Evolutionary conservation across 1,139 yeast species (phyloP), one percentile per base, ranked within the genome.

Genomic region (Taphrina flavorubra): DNA sequence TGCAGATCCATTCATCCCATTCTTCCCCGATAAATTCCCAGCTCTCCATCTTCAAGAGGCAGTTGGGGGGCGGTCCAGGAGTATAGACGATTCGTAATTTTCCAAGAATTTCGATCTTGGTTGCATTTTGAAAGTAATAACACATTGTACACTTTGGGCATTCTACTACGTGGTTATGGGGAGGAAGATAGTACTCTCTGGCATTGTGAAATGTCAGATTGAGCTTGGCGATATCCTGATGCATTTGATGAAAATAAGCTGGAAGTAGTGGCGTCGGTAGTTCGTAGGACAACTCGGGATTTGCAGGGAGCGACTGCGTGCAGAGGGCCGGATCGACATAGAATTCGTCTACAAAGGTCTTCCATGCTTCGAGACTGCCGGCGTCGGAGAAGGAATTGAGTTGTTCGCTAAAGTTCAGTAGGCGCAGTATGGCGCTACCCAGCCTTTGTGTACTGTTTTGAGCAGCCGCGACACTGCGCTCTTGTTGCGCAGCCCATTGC

Each of bases 1-100:
- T 55, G 51, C 67, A 63, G 44, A 63, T 18, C 67, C 67, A 63
- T 18, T 63, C 67, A n/a, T 63, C 61, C 67, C 67, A 63, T 13
- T 36, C 57, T 46, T 63, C 61, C 8, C 61, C 67, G 25, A 55
- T 44, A 18, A 63, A 63, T n/a, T 63, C 67, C 67, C 67, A 63
- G 46, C 61, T 42, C 39, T 63, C 61, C 36, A 63, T 63, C 25
- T 63, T 63, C 39, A 63, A 47, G n/a, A 44, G 34, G 10, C 37
- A 14, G 31, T 58, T 58, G 20, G 51, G 62, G 1, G 40, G 39
- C 0, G 67, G 56, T 34, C 67, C 67, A 18, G 51, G 59, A n/a
- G 61, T 44, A 31, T 42, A 63, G 20, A 63, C 61, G 4, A 63
- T 31, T n/a, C 47, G n/a, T 31, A 63, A 51, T 36, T 51, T 53